These are phyloP conservation scores for Fraxinus pennsylvanica DNA, from an alignment of 257 asterid genomes.

Conservation along the genomic window DNA sequence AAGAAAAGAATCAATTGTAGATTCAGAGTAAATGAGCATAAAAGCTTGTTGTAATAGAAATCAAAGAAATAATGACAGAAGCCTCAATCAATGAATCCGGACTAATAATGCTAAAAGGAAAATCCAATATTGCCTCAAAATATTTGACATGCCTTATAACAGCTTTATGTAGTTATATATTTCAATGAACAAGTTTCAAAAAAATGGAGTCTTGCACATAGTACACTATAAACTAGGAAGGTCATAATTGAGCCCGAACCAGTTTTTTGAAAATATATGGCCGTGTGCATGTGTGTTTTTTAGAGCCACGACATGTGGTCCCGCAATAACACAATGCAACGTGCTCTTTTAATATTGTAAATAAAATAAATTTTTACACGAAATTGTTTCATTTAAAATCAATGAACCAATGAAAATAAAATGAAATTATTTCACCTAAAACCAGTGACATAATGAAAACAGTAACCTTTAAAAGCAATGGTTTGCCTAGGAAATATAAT, in stretches of 20 bases:
- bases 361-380: background rate
- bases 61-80: conserved; percentile 14
- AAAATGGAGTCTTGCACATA: background rate
- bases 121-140: background rate
- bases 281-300: background rate
- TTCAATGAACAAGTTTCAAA: background rate
- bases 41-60: conserved; percentile 6
- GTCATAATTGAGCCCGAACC: background rate
- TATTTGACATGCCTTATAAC: conserved; percentile 7
- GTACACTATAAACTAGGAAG: background rate
- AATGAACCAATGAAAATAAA: background rate
- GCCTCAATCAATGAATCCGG: conserved; percentile 16
- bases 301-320: background rate
- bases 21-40: conserved; percentile 3
- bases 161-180: conserved; percentile 7
- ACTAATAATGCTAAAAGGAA: background rate
- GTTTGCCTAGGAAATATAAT: background rate
- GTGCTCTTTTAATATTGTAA: background rate
- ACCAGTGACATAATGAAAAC: background rate
- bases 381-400: background rate
- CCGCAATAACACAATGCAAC: background rate
- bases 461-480: background rate
- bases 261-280: background rate
- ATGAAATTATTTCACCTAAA: background rate
- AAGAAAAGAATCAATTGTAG: conserved; percentile 6